Conservation (phyloP, 2,329 filamentous ascomycete genomes). For the Colletotrichum somersetense region DNA sequence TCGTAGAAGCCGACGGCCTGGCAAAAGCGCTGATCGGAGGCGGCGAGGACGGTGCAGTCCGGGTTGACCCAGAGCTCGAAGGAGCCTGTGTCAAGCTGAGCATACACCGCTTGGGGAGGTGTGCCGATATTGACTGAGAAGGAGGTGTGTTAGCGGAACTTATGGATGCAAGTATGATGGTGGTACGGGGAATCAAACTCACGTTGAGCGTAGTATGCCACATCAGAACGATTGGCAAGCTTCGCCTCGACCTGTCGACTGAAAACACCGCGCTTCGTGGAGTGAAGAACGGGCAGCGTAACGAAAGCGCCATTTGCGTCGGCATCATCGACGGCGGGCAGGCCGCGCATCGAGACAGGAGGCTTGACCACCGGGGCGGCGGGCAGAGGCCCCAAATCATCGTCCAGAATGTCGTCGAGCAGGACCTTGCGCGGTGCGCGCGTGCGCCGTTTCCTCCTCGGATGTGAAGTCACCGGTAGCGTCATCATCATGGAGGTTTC, state of each 20-base stretch:
- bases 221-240: constrained; percentile 64
- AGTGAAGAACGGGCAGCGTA: constrained; percentile 50
- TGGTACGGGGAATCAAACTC: constrained; percentile 32
- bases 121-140: constrained; percentile 62
- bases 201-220: constrained; percentile 67
- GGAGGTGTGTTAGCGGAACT: not conserved
- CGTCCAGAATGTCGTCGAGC: constrained; percentile 20
- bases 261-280: constrained; percentile 50
- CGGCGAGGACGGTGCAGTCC: constrained; percentile 61
- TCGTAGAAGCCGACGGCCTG: constrained; percentile 60
- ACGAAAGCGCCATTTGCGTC: constrained; percentile 43
- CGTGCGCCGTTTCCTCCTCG: constrained; percentile 23
- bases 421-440: constrained; percentile 19
- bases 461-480: constrained; percentile 25
- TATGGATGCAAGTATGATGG: not conserved
- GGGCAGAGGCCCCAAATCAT: constrained; percentile 22
- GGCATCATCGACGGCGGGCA: constrained; percentile 35
- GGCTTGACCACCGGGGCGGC: constrained; percentile 9
- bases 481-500: constrained; percentile 31
- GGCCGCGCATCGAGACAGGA: constrained; percentile 15
- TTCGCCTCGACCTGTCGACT: constrained; percentile 59
- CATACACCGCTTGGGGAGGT: constrained; percentile 65
- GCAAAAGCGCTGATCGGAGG: constrained; percentile 60
- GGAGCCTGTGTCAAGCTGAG: constrained; percentile 70
- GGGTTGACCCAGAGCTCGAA: constrained; percentile 75